Evolutionary conservation across 2,329 filamentous ascomycete genomes (phyloP).

Genomic region (Pestalotiopsis sp.): DNA sequence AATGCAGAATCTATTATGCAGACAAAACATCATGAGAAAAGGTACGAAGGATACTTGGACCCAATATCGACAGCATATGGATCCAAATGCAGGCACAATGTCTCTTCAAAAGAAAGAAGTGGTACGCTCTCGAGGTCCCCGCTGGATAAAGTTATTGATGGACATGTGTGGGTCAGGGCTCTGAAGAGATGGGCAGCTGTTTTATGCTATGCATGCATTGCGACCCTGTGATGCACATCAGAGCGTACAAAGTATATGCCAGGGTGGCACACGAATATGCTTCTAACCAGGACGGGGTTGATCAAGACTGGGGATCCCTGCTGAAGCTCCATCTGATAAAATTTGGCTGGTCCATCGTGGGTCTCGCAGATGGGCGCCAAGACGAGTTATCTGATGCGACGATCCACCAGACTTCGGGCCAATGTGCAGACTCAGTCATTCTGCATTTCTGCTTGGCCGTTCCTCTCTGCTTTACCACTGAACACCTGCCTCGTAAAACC

Average conservation of each 20-base stretch:
- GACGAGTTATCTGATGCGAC: conserved; percentile 8
- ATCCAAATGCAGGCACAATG: not conserved
- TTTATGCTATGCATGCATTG: not conserved
- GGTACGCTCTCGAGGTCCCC: not conserved
- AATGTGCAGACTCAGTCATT: conserved; percentile 1
- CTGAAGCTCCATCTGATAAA: conserved; percentile 8
- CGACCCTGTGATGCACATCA: not conserved
- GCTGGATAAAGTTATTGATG: not conserved
- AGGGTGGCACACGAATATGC: not conserved
- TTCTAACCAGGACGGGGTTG: not conserved
- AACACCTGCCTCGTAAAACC: not conserved
- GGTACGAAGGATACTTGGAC: not conserved
- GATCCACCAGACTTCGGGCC: conserved; percentile 7
- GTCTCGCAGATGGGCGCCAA: not conserved
- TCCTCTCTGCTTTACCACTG: not conserved
- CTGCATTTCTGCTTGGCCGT: not conserved
- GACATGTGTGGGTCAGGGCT: not conserved
- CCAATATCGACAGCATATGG: not conserved
- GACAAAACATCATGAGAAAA: not conserved
- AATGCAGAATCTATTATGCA: not conserved
- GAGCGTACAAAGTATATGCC: not conserved
- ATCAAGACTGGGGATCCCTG: not conserved
- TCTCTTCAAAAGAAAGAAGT: not conserved
- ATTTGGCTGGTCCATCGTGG: conserved; percentile 3
- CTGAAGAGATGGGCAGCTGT: not conserved